Base-by-base conservation (phyloP, 2,329 filamentous ascomycete genomes). In the Penicillium vulpinum region DNA sequence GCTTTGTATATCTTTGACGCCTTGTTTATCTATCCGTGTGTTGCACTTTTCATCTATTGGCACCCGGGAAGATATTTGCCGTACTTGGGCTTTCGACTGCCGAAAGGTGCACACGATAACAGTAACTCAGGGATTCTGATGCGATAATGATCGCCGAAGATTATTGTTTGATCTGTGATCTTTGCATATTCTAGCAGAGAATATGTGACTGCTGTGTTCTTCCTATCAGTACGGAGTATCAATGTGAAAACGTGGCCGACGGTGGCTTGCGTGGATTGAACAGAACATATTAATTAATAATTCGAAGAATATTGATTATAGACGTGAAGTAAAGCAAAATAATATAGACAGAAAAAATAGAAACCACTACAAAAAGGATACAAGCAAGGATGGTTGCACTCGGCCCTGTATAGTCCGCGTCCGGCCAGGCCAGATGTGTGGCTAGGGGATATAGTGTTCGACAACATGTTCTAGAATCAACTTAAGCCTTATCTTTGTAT, bases 1-100 rank as follows among this genome's bases (percentile, higher is more conserved):
- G 68, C 71, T 7, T 51, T 77, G 31, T 81, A 79, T 56, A 62
- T 78, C 9, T 79, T 81, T 60, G 79, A 81, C 57, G 72, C 72
- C 0, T 56, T 70, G 4, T 66, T 73, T 3, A 80, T 80, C 67
- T 67, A 70, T 39, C 67, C 66, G 11, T 66, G 62, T 41, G 62
- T 67, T 21, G 62, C 57, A 18, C 56, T 68, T 16, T 75, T 70
- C 48, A 54, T 73, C n/a, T 65, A 60, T 18, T 73, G 66, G 67
- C 71, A 75, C 56, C 73, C 72, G 1, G 68, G 60, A 4, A 66
- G 62, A 43, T 75, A 75, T 48, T 58, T 73, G 21, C 71, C 71
- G 1, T 70, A 71, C 43, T 35, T 73, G 28, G 67, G 69, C n/a
- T 70, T 73, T 29, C 62, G 66, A 22, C 45, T 74, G 5, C 73